Evolutionary conservation across 352 stramenopile species (phyloP).

Genomic region (Globisporangium heterothallicum): DNA sequence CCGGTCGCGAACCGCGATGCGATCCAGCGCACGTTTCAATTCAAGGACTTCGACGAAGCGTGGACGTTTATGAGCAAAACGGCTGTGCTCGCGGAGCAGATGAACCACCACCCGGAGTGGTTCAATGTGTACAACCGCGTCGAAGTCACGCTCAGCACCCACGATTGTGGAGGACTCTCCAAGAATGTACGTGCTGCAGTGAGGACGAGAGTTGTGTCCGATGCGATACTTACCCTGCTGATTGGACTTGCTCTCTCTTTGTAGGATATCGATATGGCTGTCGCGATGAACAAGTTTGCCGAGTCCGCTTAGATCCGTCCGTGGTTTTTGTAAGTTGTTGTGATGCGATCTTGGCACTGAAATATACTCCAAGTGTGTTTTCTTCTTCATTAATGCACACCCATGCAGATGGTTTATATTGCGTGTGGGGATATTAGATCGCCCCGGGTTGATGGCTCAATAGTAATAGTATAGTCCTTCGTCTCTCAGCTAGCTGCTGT

Average conservation of each 20-base stretch:
- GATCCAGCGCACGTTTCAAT: constrained; percentile 80
- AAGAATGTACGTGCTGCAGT: constrained; percentile 56
- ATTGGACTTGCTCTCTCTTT: not conserved
- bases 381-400: not conserved
- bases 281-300: constrained; percentile 73
- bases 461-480: too few relatives aligned
- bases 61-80: constrained; percentile 78
- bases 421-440: too few relatives aligned
- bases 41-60: constrained; percentile 78
- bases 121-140: constrained; percentile 99
- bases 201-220: too few relatives aligned
- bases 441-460: too few relatives aligned
- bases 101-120: constrained; percentile 98
- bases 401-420: too few relatives aligned
- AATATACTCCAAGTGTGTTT: not conserved
- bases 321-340: constrained; percentile 6
- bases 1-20: constrained; percentile 60
- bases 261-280: constrained; percentile 60
- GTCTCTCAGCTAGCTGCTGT: not conserved
- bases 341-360: not conserved
- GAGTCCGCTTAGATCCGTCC: constrained; percentile 7
- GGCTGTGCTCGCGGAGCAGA: constrained; percentile 74
- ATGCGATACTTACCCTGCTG: constrained; percentile 12
- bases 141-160: constrained; percentile 94
- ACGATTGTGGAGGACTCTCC: constrained; percentile 93